Evolutionary conservation across 2,329 filamentous ascomycete species (phyloP), one percentile per base, ranked within the genome.

Genomic region (Phyllosticta ampelicida): DNA sequence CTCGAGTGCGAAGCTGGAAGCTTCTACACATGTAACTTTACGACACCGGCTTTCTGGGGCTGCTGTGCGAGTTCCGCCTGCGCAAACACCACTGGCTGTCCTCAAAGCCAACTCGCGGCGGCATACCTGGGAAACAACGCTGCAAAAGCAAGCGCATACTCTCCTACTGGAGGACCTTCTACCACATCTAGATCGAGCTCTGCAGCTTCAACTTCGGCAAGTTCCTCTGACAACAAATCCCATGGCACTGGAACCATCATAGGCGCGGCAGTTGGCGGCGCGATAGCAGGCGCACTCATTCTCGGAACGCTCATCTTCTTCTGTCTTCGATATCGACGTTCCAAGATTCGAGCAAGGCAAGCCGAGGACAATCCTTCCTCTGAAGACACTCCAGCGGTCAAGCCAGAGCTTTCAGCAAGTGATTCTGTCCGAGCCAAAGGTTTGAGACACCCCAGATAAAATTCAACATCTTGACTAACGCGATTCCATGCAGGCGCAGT

Each of bases 41-140:
- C 63, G 10, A 48, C 8, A 21, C 66, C 67, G 5, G 65, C 66
- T 0, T 74, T 74, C 60, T 64, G 71, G 58, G 73, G 73, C 2
- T 75, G 73, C 61, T 75, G 74, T 62, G 67, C 64, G 30, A 62
- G 60, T 1, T 65, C 71, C 53, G 66, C 74, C 16, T 76, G 74
- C 61, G 50, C 29, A n/a, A 20, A 28, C 30, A 9, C 16, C 2
- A 44, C 36, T 9, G 63, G 63, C 3, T 76, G 74, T 60, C 58
- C 64, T 5, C 51, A 59, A 9, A 65, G 55, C 0, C 64, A 70
- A 57, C 63, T 75, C 1, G 55, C 62, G 6, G 61, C 62, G 8
- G 68, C 69, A n/a, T 19, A 30, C 1, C 66, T 66, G 23, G 51
- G 68, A 48, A 63, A 65, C 18, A 61, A 58, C 48, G 62, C 63